These are phyloP conservation scores for Pseudocercospora eumusae DNA, from an alignment of 2,329 filamentous ascomycete species.

Conservation along the genomic window DNA sequence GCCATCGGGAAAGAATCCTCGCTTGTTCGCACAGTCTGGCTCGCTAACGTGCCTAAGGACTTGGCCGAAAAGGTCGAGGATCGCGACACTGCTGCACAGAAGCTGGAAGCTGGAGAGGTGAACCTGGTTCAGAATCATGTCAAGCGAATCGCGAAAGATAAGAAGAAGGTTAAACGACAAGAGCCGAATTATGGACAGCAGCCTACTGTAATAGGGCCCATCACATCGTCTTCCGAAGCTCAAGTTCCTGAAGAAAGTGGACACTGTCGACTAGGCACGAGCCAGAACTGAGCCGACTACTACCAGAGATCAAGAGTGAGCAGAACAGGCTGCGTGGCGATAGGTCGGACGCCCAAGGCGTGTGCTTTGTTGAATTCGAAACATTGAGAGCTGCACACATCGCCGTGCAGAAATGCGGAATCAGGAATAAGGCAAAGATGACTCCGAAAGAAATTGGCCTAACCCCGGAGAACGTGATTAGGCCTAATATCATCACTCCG, in stretches of 20 bases:
- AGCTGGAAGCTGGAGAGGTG: constrained; percentile 49
- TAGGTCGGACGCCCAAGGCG: constrained; percentile 65
- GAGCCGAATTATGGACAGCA: constrained; percentile 10
- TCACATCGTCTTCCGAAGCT: constrained; percentile 60
- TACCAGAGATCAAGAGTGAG: constrained; percentile 67
- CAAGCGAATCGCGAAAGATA: constrained; percentile 32
- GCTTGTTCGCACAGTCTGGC: constrained; percentile 48
- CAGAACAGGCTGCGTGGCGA: constrained; percentile 68
- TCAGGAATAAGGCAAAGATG: constrained; percentile 37
- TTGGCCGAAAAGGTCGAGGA: constrained; percentile 48
- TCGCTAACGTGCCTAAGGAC: constrained; percentile 48
- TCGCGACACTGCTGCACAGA: constrained; percentile 46
- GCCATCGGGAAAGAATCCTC: constrained; percentile 43
- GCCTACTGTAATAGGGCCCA: too few relatives aligned
- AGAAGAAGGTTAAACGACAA: constrained; percentile 28
- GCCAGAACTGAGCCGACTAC: constrained; percentile 70
- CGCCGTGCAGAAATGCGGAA: constrained; percentile 62
- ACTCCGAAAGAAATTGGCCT: constrained; percentile 46
- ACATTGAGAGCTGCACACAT: constrained; percentile 78
- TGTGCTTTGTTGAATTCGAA: constrained; percentile 86
- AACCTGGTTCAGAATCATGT: constrained; percentile 43
- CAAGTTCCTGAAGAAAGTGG: constrained; percentile 70
- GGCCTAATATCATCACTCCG: constrained; percentile 47
- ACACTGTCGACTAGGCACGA: constrained; percentile 87
- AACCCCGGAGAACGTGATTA: constrained; percentile 45